Base-by-base conservation (phyloP, 805 yeast genomes). In the Myxozyma sirexii region DNA sequence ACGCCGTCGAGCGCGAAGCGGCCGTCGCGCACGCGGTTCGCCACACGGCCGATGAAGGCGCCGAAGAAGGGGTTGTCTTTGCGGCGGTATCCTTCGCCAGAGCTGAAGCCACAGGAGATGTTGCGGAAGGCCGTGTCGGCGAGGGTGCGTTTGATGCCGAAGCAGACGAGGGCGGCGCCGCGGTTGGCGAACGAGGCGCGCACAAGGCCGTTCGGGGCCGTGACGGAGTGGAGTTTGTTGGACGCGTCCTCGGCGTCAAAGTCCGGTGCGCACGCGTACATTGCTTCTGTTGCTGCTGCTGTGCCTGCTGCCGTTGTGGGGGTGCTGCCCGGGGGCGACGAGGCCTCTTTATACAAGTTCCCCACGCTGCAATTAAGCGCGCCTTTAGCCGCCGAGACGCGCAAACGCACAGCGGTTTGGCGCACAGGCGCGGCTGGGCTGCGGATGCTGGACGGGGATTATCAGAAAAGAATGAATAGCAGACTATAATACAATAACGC, bases 1-100 rank as follows among this genome's bases (percentile, higher is more conserved):
- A 72, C 68, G 4, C 80, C 83, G 37, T 75, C 74, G 23, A 84
- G 60, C 13, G 62, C 53, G 63, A 82, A 76, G 52, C 68, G 62
- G 31, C 83, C 86, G 44, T 75, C 74, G 44, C 70, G 69, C 52
- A 85, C 79, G 59, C 90, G 77, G 70, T 85, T 86, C 54, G 88
- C 88, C 60, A 77, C 80, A 46, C 90, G 77, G 29, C 90, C 90
- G 41, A 84, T 79, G 19, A 87, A 81, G 29, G 88, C 83, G 38
- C 89, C 89, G 57, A 84, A 77, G 69, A 75, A 83, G 19, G 84
- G 83, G 67, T 81, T 79, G 33, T 75, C 69, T 19, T 69, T 62
- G 23, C 67, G 66, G 56, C 68, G 69, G 59, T 69, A 66, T 35
- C 70, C 72, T 12, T 35, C 51, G 43, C 57, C 53, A 15, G 57